These are phyloP conservation scores for Pulveroboletus sp. DNA, from an alignment of 768 basidiomycete species.

Conservation along the genomic window DNA sequence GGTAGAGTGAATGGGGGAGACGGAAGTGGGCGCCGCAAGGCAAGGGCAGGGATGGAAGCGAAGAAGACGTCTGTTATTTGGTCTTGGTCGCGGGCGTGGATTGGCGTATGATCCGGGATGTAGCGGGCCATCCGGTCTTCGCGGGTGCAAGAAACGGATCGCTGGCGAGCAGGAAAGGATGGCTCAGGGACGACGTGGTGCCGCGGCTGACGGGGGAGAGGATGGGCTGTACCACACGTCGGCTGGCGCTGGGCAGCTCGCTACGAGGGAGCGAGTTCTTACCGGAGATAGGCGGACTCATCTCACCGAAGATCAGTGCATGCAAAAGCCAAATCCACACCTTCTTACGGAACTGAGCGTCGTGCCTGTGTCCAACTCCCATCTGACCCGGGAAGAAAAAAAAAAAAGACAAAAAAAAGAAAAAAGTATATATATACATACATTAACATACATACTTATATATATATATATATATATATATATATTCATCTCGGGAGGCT, in stretches of 20 bases:
- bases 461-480: not conserved
- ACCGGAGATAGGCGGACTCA: constrained; percentile 32
- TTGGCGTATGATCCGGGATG: constrained; percentile 25
- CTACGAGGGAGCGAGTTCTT: not conserved
- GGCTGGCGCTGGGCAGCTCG: too few species aligned
- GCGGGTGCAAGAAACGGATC: constrained; percentile 31
- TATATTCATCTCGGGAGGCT: constrained; percentile 14
- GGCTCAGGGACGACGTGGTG: constrained; percentile 10
- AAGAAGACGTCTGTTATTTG: constrained; percentile 14
- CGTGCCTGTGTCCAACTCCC: constrained; percentile 20
- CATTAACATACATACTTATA: not conserved
- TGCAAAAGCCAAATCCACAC: constrained; percentile 31
- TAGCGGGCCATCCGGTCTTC: constrained; percentile 26
- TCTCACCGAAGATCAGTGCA: constrained; percentile 28
- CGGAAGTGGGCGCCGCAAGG: constrained; percentile 23
- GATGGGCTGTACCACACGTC: too few species aligned
- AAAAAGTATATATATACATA: not conserved
- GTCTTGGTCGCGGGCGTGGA: constrained; percentile 5
- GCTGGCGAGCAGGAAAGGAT: constrained; percentile 18
- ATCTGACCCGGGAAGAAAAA: not conserved
- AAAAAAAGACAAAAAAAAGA: not conserved
- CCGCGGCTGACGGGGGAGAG: too few species aligned
- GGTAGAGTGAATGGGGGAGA: constrained; percentile 21
- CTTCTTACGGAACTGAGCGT: constrained; percentile 29
- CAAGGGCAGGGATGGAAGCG: constrained; percentile 22